A percentile compares a stretch with the other conserved stretches of the same genome.
These are phyloP conservation scores for Cochlearia excelsa DNA, from an alignment of 345 rosid genomes.

Conservation along the genomic window DNA sequence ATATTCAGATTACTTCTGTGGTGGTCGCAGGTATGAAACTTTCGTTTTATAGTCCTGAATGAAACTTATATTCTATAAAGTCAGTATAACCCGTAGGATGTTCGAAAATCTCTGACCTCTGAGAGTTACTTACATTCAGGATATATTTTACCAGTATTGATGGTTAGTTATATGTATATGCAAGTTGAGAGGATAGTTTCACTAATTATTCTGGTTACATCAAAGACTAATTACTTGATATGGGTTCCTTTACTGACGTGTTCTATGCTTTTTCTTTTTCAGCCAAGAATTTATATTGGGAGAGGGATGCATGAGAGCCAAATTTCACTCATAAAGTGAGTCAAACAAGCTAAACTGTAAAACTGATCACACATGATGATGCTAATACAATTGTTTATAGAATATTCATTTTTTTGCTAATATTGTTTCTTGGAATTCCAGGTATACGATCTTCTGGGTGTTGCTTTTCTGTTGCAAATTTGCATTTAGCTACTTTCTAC, in stretches of 20 bases:
- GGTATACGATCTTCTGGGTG: constrained; percentile 92
- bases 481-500: constrained; percentile 72
- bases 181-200: constrained; percentile 1
- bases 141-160: constrained; percentile 4
- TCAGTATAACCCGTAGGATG: constrained; percentile 20
- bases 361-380: constrained; percentile 9
- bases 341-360: constrained; percentile 23
- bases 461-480: constrained; percentile 68
- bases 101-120: constrained; percentile 15
- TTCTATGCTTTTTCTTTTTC: constrained; percentile 34
- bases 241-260: constrained; percentile 25
- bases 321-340: constrained; percentile 83
- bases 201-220: constrained; percentile 5
- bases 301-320: constrained; percentile 99
- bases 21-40: constrained; percentile 89
- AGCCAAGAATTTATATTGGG: constrained; percentile 93
- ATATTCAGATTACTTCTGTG: constrained; percentile 80
- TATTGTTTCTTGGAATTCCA: constrained; percentile 37
- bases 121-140: constrained; percentile 3
- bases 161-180: constrained; percentile 18
- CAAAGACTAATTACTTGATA: constrained; percentile 11
- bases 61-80: neutral
- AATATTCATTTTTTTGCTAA: constrained; percentile 13
- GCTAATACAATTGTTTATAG: constrained; percentile 15
- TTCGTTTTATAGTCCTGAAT: constrained; percentile 9